Evolutionary conservation across 2,329 filamentous ascomycete genomes (phyloP).

Genomic region (Arthrobotrys sphaeroides): DNA sequence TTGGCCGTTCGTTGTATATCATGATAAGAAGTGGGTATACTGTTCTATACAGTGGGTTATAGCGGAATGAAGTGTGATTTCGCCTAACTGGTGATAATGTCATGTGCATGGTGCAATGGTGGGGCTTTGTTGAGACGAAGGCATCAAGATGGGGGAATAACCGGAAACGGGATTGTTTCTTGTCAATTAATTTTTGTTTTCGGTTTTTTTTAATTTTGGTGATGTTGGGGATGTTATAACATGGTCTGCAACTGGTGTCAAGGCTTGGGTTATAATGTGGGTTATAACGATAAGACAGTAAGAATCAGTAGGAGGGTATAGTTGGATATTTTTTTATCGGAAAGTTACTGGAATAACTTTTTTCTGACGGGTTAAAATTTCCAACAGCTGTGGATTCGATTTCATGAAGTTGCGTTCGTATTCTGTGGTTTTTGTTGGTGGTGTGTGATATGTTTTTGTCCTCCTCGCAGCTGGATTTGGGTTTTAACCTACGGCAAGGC

Average conservation of each 20-base stretch:
- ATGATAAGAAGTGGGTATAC: neutral
- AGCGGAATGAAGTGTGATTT: too few species aligned
- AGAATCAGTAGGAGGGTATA: neutral
- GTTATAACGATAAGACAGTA: too few species aligned
- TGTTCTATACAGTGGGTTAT: too few species aligned
- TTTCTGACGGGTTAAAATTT: too few species aligned
- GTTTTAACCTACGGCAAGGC: too few species aligned
- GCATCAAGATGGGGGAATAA: neutral
- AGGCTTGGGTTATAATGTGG: too few species aligned
- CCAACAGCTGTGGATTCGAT: neutral
- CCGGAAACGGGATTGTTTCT: constrained; percentile 2
- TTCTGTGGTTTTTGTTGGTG: neutral
- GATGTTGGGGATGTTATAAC: constrained; percentile 11
- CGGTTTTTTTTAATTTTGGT: neutral
- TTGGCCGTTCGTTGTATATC: too few species aligned
- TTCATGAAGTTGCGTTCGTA: neutral
- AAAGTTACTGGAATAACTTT: constrained; percentile 11
- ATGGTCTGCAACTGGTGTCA: too few species aligned
- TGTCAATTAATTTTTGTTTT: constrained; percentile 2
- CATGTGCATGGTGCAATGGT: constrained; percentile 1
- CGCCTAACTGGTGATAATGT: neutral
- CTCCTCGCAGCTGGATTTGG: too few species aligned
- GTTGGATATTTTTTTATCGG: constrained; percentile 1
- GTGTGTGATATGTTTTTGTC: neutral
- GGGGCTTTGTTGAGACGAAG: constrained; percentile 14